phyloP scores from a whole-genome alignment of 768 basidiomycete genomes.

The Termitomyces sp. region DNA sequence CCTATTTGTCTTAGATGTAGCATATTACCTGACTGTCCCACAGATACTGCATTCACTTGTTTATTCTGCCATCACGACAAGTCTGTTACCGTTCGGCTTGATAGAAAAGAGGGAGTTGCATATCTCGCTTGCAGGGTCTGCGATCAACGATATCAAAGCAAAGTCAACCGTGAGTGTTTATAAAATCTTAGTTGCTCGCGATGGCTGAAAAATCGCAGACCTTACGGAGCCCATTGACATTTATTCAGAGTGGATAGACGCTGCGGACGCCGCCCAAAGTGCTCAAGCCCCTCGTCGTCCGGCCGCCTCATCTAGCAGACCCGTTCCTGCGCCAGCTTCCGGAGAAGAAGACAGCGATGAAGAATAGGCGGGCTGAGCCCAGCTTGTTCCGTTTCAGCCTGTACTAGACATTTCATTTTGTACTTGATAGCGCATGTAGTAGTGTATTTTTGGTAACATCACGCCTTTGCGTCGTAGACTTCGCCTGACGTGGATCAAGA shows the following conservation, averaged over 20 bases:
- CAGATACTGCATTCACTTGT: conserved; percentile 84
- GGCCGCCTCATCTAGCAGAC: conserved; percentile 57
- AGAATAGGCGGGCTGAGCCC: conserved; percentile 26
- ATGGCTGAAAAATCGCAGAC: conserved; percentile 41
- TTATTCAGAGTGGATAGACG: conserved; percentile 91
- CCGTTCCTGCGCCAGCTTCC: conserved; percentile 36
- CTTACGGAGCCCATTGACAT: conserved; percentile 86
- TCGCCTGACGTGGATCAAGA: background rate
- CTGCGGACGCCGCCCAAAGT: conserved; percentile 77
- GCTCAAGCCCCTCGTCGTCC: conserved; percentile 51
- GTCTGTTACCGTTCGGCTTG: conserved; percentile 80
- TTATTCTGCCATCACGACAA: conserved; percentile 90
- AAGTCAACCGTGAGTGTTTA: conserved; percentile 67
- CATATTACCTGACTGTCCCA: background rate
- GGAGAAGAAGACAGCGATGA: conserved; percentile 53
- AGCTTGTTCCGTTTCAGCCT: conserved; percentile 4
- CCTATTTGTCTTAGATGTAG: conserved; percentile 1
- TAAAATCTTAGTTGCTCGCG: conserved; percentile 1
- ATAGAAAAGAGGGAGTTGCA: conserved; percentile 82
- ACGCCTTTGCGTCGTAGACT: background rate
- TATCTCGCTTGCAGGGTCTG: conserved; percentile 81
- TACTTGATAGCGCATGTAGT: conserved; percentile 12
- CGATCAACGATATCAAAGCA: conserved; percentile 84
- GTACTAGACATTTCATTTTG: conserved; percentile 13
- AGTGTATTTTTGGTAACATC: conserved; percentile 12